Conservation (phyloP, 2,329 filamentous ascomycete genomes). For the Sphaerulina vaccinii region DNA sequence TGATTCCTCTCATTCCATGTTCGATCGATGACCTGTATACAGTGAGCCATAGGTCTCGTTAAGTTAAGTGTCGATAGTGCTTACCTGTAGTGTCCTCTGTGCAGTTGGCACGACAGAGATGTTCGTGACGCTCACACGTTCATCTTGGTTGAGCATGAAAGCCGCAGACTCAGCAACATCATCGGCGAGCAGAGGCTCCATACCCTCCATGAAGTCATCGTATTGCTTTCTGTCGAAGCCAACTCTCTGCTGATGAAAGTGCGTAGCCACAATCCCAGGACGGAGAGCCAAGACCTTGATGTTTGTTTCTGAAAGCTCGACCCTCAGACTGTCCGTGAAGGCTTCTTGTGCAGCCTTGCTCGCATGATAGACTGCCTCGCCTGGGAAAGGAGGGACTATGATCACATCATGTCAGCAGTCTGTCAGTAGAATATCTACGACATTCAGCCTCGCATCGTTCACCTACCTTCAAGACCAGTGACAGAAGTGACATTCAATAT, state of each 20-base stretch:
- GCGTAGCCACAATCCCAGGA: slow-evolving; percentile 50
- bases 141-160: slow-evolving; percentile 45
- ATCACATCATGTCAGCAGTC: background rate
- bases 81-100: slow-evolving; percentile 39
- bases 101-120: slow-evolving; percentile 50
- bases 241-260: slow-evolving; percentile 51
- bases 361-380: slow-evolving; percentile 52
- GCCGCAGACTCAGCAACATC: slow-evolving; percentile 47
- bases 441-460: background rate
- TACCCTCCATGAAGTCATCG: slow-evolving; percentile 48
- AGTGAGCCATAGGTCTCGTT: background rate
- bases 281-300: slow-evolving; percentile 50
- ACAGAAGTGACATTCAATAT: slow-evolving; percentile 52
- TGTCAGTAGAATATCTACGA: background rate
- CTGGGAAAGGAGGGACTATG: slow-evolving; percentile 47
- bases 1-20: slow-evolving; percentile 11
- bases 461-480: slow-evolving; percentile 39
- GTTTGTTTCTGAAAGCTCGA: slow-evolving; percentile 48
- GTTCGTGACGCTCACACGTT: slow-evolving; percentile 47
- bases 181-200: slow-evolving; percentile 44
- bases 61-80: background rate
- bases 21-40: slow-evolving; percentile 4
- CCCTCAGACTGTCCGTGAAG: slow-evolving; percentile 51
- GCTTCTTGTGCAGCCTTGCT: slow-evolving; percentile 50
- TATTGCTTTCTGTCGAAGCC: slow-evolving; percentile 45